Conservation (phyloP, 2,329 filamentous ascomycete genomes). For the Colletotrichum brevisporum region DNA sequence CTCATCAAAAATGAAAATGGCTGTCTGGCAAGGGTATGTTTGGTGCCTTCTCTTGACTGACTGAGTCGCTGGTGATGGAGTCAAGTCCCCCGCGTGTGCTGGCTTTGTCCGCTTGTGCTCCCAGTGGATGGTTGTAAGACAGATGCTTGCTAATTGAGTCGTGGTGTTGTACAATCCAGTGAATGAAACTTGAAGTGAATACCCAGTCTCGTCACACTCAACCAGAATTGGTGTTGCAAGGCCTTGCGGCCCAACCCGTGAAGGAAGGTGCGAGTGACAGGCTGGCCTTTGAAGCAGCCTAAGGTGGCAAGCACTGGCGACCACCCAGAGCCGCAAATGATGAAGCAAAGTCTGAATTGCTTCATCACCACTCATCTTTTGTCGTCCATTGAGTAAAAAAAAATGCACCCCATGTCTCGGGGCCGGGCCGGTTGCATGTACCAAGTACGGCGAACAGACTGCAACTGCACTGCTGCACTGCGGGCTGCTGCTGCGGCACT, state of each 20-base stretch:
- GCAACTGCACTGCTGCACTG: constrained; percentile 16
- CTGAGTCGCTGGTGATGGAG: too few relatives aligned
- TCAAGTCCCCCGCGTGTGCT: too few relatives aligned
- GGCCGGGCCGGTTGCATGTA: constrained; percentile 32
- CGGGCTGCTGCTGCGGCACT: constrained; percentile 36
- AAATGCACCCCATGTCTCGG: constrained; percentile 38
- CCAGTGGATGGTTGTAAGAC: too few relatives aligned
- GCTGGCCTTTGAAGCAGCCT: not conserved
- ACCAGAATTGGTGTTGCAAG: not conserved
- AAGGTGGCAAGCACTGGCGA: not conserved
- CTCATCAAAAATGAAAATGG: too few relatives aligned
- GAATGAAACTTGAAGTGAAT: not conserved
- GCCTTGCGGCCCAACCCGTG: not conserved
- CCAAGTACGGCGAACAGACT: constrained; percentile 14
- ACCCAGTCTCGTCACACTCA: not conserved
- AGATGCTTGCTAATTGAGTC: too few relatives aligned
- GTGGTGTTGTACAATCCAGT: too few relatives aligned
- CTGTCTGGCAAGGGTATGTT: too few relatives aligned
- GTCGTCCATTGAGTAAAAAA: not conserved
- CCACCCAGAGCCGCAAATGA: not conserved
- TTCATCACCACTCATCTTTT: not conserved
- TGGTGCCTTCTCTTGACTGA: too few relatives aligned
- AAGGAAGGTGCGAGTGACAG: not conserved
- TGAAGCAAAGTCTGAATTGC: not conserved
- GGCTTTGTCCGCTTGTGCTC: too few relatives aligned